Base-by-base conservation (phyloP, 495 filamentous ascomycete genomes). In the Neurospora sp. region DNA sequence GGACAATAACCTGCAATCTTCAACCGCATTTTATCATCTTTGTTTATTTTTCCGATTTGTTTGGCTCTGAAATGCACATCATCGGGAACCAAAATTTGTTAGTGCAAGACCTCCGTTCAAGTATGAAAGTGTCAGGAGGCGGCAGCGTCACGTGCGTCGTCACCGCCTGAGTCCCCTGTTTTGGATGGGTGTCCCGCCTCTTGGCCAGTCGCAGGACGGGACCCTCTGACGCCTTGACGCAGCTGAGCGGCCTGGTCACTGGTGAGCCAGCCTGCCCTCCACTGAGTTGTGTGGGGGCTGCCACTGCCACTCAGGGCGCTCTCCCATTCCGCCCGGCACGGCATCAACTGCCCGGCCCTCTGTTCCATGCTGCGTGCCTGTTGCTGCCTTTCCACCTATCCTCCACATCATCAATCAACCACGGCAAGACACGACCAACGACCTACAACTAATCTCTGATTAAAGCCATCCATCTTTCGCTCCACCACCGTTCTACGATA, bases 221-320 rank as follows among this genome's bases (percentile, higher is more conserved):
- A 72, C 71, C 73, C 73, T 76, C 75, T 76, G 77, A 75, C 77
- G 73, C 75, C 79, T 74, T 80, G 78, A 80, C 78, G 78, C 79
- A 79, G 79, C 61, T 74, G 53, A 59, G 44, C 44, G 44, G 44
- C 44, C 44, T 45, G 44, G 44, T 47, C 47, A 59, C 47, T 31
- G n/a, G n/a, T 47, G n/a, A 22, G 42, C 20, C 22, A 22, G 45
- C 45, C 45, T 53, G 45, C 45, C 45, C 47, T 59, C 47, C 47
- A 59, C 47, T 14, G 47, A 27, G 53, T 18, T 16, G 27, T 61
- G 53, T 61, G 22, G 16, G 53, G 53, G 27, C 53, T 61, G 53
- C 12, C 53, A 61, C 53, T 61, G 53, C 53, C 53, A 61, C 27
- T 61, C 27, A 61, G 53, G 22, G 53, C 59, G 44, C 70, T 74